Percentiles rank a stretch among this genome's conserved stretches.
These are phyloP conservation scores for Trametes hirsuta DNA, from an alignment of 1,284 basidiomycete genomes.

Conservation along the genomic window DNA sequence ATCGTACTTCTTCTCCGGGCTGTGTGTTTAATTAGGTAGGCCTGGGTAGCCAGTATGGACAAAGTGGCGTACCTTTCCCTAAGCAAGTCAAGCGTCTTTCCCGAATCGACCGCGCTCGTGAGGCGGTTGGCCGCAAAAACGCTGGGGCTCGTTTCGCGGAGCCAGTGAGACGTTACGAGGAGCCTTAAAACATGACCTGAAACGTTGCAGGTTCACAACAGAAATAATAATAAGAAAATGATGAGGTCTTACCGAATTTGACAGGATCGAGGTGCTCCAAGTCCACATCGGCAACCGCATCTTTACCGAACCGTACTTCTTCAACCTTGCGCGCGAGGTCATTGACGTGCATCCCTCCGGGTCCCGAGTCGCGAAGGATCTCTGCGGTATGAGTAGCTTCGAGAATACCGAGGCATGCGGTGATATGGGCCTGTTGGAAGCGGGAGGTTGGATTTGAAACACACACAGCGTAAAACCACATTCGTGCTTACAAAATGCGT, in stretches of 20 bases:
- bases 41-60: not conserved
- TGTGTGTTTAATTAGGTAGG: not conserved
- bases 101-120: constrained; percentile 63
- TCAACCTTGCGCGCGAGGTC: constrained; percentile 45
- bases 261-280: constrained; percentile 40
- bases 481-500: constrained; percentile 37
- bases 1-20: constrained; percentile 30
- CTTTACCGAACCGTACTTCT: not conserved
- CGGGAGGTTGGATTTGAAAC: no score
- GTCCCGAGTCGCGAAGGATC: constrained; percentile 62
- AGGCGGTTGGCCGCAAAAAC: constrained; percentile 69
- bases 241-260: constrained; percentile 46
- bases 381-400: constrained; percentile 70
- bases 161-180: constrained; percentile 70
- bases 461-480: not conserved
- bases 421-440: constrained; percentile 59
- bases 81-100: constrained; percentile 48
- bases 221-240: not conserved
- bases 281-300: not conserved
- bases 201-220: not conserved
- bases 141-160: constrained; percentile 63
- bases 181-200: constrained; percentile 66
- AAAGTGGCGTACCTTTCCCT: constrained; percentile 32
- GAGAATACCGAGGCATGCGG: constrained; percentile 65
- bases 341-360: constrained; percentile 56